A percentile compares a stretch with the other conserved stretches of the same genome.
Conservation (phyloP, 129 eudicot species). For the Kitagawia praeruptora region DNA sequence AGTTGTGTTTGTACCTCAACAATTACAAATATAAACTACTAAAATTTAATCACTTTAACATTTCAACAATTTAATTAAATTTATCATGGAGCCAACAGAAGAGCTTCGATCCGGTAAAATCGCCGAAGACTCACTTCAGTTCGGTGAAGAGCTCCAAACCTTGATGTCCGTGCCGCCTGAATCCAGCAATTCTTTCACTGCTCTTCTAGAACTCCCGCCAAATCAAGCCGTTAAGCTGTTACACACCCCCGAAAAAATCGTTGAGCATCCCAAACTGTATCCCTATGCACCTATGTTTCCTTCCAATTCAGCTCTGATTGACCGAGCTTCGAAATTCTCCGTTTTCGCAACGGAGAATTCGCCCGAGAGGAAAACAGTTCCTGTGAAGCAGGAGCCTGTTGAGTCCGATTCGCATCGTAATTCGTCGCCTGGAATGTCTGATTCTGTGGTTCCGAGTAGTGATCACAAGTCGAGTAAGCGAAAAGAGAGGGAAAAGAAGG, state of each 20-base stretch:
- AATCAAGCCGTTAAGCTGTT: conserved; percentile 76
- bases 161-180: conserved; percentile 40
- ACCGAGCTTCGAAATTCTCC: conserved; percentile 44
- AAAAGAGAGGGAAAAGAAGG: conserved; percentile 87
- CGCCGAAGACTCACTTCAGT: conserved; percentile 30
- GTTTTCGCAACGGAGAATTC: conserved; percentile 36
- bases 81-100: conserved; percentile 14
- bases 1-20: conserved; percentile 20
- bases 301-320: conserved; percentile 28
- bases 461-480: conserved; percentile 57
- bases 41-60: neutral
- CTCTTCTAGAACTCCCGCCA: conserved; percentile 70
- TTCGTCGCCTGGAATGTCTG: conserved; percentile 42
- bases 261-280: neutral
- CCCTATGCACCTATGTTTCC: conserved; percentile 40
- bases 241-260: conserved; percentile 34
- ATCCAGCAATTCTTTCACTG: conserved; percentile 72
- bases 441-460: conserved; percentile 22
- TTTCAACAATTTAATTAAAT: neutral
- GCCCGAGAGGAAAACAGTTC: conserved; percentile 19
- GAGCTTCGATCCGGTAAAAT: conserved; percentile 38
- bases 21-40: neutral
- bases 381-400: conserved; percentile 59
- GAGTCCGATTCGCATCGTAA: conserved; percentile 54
- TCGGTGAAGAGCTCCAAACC: conserved; percentile 43